Base-by-base conservation (phyloP, 768 basidiomycete species). In the Sporobolomyces phaffii region DNA sequence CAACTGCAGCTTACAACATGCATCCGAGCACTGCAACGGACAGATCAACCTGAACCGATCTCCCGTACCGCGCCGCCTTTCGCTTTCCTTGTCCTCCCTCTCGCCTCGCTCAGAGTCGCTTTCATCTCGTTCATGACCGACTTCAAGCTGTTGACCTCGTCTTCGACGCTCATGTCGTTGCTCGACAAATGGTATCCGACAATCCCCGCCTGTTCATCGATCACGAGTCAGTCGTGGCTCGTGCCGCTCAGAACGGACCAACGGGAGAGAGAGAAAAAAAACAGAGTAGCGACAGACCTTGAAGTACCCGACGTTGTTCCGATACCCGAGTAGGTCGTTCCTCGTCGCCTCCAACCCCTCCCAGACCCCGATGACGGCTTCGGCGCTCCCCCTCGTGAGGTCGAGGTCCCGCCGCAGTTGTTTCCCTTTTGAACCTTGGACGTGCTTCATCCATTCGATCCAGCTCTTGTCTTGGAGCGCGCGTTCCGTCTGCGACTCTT, bases 131-230 rank as follows among this genome's bases (percentile, higher is more conserved):
- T 43, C 72, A 74, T 70, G 24, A 75, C 67, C 17, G 60, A 57
- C 8, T 62, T 44, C 22, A 70, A 49, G 9, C 67, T 63, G 0
- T 38, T 40, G 4, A 73, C 73, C 34, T 76, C 75, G 8, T 75
- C 69, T 34, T 69, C 72, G 15, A 66, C 62, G 5, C 63, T 71
- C n/a, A 74, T 44, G 0, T 64, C 67, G 40, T 69, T 62, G 18
- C 65, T 69, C 0, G 66, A 48, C 34, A 73, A 33, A 58, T 73
- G 65, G 48, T 69, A 76, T 22, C 76, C 76, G 7, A 75, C 65
- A 18, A 75, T 66, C 7, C 73, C 69, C 5, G 75, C 73, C 60
- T 72, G 57, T 44, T 47, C n/a, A 26, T 20, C n/a, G 33, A n/a
- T 3, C 13, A 60, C 5, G 11, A n/a, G 41, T 34, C 5, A 36